These are phyloP conservation scores for Phytopythium litorale DNA, from an alignment of 352 stramenopile species.

Conservation along the genomic window DNA sequence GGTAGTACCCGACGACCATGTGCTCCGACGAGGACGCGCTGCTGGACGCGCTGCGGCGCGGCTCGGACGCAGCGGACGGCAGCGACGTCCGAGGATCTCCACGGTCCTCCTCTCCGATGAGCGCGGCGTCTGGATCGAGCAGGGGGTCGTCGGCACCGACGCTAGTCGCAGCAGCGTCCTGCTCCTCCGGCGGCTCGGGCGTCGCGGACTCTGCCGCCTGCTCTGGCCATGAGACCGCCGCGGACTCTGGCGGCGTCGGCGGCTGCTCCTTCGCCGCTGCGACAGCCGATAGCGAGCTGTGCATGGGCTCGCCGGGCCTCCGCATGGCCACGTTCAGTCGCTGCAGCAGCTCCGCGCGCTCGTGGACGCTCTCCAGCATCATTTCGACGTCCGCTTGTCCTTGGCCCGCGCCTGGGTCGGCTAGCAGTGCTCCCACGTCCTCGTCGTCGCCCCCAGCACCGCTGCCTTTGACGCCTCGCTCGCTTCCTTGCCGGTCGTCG, in stretches of 20 bases:
- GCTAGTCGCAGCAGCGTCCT: background rate
- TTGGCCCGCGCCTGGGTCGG: background rate
- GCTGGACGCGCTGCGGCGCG: background rate
- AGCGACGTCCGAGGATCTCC: background rate
- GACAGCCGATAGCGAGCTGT: background rate
- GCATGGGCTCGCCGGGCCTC: slow-evolving; percentile 13
- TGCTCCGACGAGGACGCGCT: slow-evolving; percentile 14
- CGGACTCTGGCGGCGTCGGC: no score
- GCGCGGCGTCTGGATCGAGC: background rate
- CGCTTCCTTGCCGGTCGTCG: background rate
- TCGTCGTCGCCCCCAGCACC: background rate
- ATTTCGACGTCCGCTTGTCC: background rate
- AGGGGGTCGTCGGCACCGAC: background rate
- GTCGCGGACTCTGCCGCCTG: background rate
- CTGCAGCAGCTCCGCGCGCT: slow-evolving; percentile 28
- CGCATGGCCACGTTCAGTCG: slow-evolving; percentile 33
- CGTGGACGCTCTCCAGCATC: slow-evolving; percentile 22
- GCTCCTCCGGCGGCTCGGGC: background rate
- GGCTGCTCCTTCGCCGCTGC: background rate
- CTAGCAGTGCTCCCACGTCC: background rate
- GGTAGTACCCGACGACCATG: slow-evolving; percentile 41
- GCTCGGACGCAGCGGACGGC: background rate
- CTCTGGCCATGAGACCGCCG: background rate
- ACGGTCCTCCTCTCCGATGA: background rate
- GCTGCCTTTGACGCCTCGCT: background rate